Conservation (phyloP, 805 yeast species). For the Wickerhamomyces mucosus region DNA sequence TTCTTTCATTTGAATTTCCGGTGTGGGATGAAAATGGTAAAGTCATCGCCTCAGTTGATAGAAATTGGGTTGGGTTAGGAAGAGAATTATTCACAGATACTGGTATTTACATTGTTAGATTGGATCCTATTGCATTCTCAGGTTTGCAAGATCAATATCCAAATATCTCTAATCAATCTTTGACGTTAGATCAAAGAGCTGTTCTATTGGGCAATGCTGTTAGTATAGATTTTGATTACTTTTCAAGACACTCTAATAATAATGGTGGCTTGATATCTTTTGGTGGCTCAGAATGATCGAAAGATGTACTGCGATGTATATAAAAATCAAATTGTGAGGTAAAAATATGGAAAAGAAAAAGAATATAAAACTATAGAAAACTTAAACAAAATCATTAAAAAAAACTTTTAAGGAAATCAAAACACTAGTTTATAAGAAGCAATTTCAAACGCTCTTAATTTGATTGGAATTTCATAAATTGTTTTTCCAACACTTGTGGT, state of each 20-base stretch:
- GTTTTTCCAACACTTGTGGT: slow-evolving; percentile 1
- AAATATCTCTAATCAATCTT: slow-evolving; percentile 29
- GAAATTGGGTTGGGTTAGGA: slow-evolving; percentile 94
- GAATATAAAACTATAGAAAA: too few relatives aligned
- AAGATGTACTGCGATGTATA: too few relatives aligned
- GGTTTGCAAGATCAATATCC: slow-evolving; percentile 48
- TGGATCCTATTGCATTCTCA: slow-evolving; percentile 64
- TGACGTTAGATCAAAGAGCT: slow-evolving; percentile 78
- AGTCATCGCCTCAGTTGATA: slow-evolving; percentile 68
- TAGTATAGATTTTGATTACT: slow-evolving; percentile 91
- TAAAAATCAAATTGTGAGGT: too few relatives aligned
- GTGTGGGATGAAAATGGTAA: slow-evolving; percentile 48
- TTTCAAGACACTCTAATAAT: slow-evolving; percentile 74
- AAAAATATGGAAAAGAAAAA: too few relatives aligned
- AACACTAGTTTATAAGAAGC: slow-evolving; percentile 32
- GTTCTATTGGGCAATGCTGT: slow-evolving; percentile 80
- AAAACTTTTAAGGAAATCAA: not conserved
- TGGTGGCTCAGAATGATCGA: slow-evolving; percentile 5
- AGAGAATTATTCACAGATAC: slow-evolving; percentile 92
- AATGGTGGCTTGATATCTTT: slow-evolving; percentile 24
- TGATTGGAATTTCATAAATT: slow-evolving; percentile 19
- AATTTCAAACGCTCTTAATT: slow-evolving; percentile 70
- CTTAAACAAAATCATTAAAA: too few relatives aligned
- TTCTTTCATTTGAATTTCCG: slow-evolving; percentile 80
- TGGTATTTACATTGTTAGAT: slow-evolving; percentile 79